Base-by-base conservation (phyloP, 441 rosid genomes). In the Melastoma candidum region DNA sequence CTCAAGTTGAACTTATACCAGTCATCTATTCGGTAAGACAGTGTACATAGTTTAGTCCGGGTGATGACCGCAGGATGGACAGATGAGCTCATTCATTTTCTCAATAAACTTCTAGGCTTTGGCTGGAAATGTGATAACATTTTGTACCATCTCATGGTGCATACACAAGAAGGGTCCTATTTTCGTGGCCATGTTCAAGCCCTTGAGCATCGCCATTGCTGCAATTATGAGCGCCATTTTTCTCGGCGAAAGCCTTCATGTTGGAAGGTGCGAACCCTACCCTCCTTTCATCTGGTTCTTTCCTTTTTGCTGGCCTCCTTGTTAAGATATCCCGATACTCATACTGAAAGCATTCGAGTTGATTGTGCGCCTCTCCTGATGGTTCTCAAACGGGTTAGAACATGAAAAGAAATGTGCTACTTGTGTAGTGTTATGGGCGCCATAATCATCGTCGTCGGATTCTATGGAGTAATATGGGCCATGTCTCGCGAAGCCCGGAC, bases 391-490 rank as follows among this genome's bases (percentile, higher is more conserved):
- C 44, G 7, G 54, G 41, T 51, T n/a, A 7, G 1, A n/a, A 27
- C 14, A 29, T 51, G 14, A 36, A 26, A 54, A 12, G n/a, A 5
- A 7, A 22, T 24, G 26, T 54, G 17, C 22, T 32, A 36, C 27
- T 24, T 54, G 27, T 54, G 75, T 75, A 80, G 83, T 46, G 17
- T 80, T 22, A 29, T 77, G 3, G 85, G 83, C 54, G 74, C 83
- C 44, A 26, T 63, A 26, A 36, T 75, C 51, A 73, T 77, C 24
- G 77, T 77, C 12, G 70, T 59, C 0, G 86, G 86, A 36, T 77
- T 80, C 61, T 80, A 80, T 53, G 81, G 81, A 22, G 83, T 77
- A n/a, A 63, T 73, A 4, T 75, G 79, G 83, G 81, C 81, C 6
- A 68, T 63, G 51, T 71, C 71, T 68, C 54, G 65, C 22, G 1